phyloP scores from a whole-genome alignment of 1,284 basidiomycete genomes.

The Phylloboletellus chloephorus region DNA sequence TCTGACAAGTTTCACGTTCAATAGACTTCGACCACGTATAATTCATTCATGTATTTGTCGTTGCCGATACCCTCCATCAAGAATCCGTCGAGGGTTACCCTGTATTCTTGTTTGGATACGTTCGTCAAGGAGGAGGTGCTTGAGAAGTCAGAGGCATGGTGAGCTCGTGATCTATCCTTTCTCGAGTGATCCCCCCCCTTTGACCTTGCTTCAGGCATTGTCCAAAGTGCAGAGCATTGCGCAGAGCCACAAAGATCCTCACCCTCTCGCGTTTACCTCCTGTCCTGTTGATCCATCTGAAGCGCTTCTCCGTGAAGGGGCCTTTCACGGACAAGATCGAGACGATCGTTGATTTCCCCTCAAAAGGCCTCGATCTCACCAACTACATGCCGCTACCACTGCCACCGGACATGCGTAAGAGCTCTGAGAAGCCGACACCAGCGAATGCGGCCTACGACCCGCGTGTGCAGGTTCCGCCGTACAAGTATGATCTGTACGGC shows the following conservation, averaged over 20 bases:
- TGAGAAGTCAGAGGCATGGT: constrained; percentile 95
- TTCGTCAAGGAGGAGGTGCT: constrained; percentile 90
- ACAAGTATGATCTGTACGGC: constrained; percentile 82
- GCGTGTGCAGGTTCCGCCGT: constrained; percentile 75
- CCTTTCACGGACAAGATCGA: constrained; percentile 95
- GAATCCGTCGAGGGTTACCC: constrained; percentile 58
- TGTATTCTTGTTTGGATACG: constrained; percentile 83
- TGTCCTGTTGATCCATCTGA: constrained; percentile 92
- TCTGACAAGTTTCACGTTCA: constrained; percentile 10
- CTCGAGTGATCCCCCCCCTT: neutral
- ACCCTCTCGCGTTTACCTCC: constrained; percentile 87
- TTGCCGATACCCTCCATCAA: constrained; percentile 78
- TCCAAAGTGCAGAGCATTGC: constrained; percentile 76
- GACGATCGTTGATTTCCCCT: constrained; percentile 85
- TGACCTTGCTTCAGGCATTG: constrained; percentile 63
- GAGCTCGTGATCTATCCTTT: constrained; percentile 24
- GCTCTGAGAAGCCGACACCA: constrained; percentile 29
- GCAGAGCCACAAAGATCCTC: constrained; percentile 75
- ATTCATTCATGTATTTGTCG: constrained; percentile 94
- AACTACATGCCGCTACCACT: constrained; percentile 83
- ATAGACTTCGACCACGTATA: constrained; percentile 96
- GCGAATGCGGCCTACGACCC: constrained; percentile 52
- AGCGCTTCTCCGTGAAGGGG: constrained; percentile 90
- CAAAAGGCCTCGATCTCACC: constrained; percentile 80
- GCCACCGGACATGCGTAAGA: constrained; percentile 55